Conservation (phyloP, 129 eudicot species). For the Flaveria linearis region DNA sequence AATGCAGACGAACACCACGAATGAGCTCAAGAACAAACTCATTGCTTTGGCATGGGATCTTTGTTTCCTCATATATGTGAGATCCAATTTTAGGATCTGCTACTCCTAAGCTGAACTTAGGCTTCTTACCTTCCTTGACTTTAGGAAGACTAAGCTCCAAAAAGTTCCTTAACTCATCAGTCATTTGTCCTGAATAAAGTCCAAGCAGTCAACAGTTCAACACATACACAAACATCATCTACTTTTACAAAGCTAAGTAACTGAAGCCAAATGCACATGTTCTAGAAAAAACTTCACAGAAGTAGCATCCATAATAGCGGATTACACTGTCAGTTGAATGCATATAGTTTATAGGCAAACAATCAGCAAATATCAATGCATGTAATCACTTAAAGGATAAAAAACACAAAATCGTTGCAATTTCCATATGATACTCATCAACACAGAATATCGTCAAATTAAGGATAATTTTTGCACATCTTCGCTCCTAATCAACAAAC, state of each 20-base stretch:
- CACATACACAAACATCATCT: constrained; percentile 14
- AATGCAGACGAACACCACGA: constrained; percentile 84
- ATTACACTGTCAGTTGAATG: not conserved
- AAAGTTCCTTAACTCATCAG: constrained; percentile 82
- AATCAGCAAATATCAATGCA: not conserved
- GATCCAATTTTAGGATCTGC: constrained; percentile 86
- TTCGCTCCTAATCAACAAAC: not conserved
- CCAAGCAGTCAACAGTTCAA: not conserved
- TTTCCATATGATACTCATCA: not conserved
- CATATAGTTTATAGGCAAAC: not conserved
- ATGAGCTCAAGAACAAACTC: constrained; percentile 85
- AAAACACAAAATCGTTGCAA: not conserved
- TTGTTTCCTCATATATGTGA: constrained; percentile 70
- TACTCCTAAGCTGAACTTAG: constrained; percentile 71
- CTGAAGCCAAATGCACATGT: not conserved
- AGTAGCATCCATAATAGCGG: not conserved
- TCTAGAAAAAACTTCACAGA: not conserved
- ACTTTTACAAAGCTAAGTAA: not conserved
- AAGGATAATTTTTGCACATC: not conserved
- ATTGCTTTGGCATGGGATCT: constrained; percentile 87
- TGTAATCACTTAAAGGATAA: not conserved
- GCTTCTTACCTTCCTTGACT: constrained; percentile 76
- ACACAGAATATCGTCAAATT: not conserved
- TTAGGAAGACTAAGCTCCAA: constrained; percentile 78
- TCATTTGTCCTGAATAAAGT: constrained; percentile 63